Evolutionary conservation across 805 yeast genomes (phyloP).

Genomic region (Metschnikowia chrysomelidarum): DNA sequence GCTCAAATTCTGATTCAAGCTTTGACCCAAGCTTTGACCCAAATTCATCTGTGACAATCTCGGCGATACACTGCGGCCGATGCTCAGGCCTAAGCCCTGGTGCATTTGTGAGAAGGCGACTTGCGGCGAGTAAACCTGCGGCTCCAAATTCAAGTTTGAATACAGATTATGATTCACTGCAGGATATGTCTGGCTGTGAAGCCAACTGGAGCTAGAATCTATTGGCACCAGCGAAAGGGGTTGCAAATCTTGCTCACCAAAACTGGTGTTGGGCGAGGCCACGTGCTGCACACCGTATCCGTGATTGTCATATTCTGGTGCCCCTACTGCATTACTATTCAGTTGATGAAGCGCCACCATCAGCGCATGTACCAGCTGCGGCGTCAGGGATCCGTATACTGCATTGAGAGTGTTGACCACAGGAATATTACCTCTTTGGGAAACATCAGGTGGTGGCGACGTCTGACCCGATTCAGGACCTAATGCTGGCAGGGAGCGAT

Average conservation of each 20-base stretch:
- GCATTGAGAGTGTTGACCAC: too few relatives aligned
- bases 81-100: too few relatives aligned
- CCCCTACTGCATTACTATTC: neutral
- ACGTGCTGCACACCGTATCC: neutral
- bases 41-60: too few relatives aligned
- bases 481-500: constrained; percentile 2
- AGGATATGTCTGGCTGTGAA: constrained; percentile 6
- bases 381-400: constrained; percentile 6
- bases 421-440: too few relatives aligned
- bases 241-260: constrained; percentile 1
- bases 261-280: constrained; percentile 5
- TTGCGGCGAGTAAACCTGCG: neutral
- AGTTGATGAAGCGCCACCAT: constrained; percentile 4
- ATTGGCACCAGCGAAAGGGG: too few relatives aligned
- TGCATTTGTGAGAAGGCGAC: neutral
- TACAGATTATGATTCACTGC: neutral
- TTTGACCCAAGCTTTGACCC: neutral
- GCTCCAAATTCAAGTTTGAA: neutral
- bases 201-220: constrained; percentile 1
- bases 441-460: constrained; percentile 8
- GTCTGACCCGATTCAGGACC: too few relatives aligned
- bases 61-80: too few relatives aligned
- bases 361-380: constrained; percentile 8
- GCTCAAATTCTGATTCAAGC: neutral
- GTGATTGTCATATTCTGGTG: neutral